phyloP scores from a whole-genome alignment of 2,329 filamentous ascomycete species.

The Pseudogymnoascus sp. region DNA sequence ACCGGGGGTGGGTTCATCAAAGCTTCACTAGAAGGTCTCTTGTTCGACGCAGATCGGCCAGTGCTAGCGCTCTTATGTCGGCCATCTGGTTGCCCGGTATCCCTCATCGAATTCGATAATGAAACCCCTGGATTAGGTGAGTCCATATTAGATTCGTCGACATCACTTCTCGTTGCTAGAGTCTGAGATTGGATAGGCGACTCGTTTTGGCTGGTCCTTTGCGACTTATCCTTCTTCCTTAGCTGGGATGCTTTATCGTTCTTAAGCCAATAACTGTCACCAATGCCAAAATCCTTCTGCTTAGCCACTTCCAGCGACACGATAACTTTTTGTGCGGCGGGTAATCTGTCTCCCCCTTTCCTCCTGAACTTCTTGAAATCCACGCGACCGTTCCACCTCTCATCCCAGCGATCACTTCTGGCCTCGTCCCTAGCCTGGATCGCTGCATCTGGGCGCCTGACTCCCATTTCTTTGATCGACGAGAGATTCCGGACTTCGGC shows the following conservation, averaged over 20 bases:
- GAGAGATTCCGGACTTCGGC: constrained; percentile 64
- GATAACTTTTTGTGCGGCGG: constrained; percentile 34
- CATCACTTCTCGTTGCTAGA: not conserved
- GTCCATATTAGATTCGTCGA: not conserved
- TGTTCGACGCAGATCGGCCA: constrained; percentile 9
- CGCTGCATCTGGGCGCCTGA: constrained; percentile 36
- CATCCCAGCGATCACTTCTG: constrained; percentile 62
- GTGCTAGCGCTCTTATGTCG: not conserved
- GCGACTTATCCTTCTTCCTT: not conserved
- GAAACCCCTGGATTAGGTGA: not conserved
- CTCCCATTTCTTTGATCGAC: constrained; percentile 66
- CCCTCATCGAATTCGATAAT: not conserved
- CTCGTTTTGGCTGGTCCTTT: not conserved
- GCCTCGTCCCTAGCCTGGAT: constrained; percentile 25
- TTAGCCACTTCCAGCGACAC: constrained; percentile 55
- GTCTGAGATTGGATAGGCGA: not conserved
- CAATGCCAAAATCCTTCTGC: constrained; percentile 48
- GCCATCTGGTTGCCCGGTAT: not conserved
- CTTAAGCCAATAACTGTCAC: constrained; percentile 47
- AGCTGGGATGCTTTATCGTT: constrained; percentile 14
- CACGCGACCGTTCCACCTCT: constrained; percentile 84
- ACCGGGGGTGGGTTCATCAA: constrained; percentile 18
- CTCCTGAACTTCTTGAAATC: constrained; percentile 88
- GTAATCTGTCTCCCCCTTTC: constrained; percentile 34
- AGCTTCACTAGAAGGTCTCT: constrained; percentile 19